Evolutionary conservation across 257 asterid genomes (phyloP).

Genomic region (Solanum neorickii): DNA sequence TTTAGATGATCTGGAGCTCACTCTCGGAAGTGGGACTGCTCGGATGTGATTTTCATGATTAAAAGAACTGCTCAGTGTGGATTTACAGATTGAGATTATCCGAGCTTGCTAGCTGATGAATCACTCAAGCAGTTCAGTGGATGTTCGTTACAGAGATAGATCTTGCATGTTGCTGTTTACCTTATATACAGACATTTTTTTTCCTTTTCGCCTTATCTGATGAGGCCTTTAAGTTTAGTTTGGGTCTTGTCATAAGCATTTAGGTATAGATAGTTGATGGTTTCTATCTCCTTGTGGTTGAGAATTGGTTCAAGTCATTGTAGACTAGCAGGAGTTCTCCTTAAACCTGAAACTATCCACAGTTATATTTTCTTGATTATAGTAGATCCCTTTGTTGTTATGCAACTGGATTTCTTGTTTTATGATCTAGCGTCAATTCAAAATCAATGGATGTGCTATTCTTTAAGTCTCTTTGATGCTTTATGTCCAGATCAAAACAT

Average conservation of each 20-base stretch:
- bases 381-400: neutral
- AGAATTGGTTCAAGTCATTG: neutral
- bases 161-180: neutral
- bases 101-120: neutral
- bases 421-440: neutral
- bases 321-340: slow-evolving; percentile 5
- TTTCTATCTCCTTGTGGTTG: neutral
- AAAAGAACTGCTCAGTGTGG: neutral
- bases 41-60: neutral
- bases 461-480: neutral
- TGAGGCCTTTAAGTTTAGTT: slow-evolving; percentile 2
- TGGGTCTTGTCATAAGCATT: slow-evolving; percentile 17
- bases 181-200: neutral
- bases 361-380: neutral
- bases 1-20: slow-evolving; percentile 66
- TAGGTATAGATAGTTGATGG: slow-evolving; percentile 16
- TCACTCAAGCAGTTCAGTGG: neutral
- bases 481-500: neutral
- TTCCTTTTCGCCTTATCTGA: neutral
- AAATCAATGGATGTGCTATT: neutral
- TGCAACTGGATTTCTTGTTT: neutral
- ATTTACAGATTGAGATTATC: neutral
- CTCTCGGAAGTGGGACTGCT: slow-evolving; percentile 39
- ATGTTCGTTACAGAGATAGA: neutral
- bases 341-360: neutral